phyloP scores from a whole-genome alignment of 495 filamentous ascomycete genomes.

The Corynascus novoguineensis region DNA sequence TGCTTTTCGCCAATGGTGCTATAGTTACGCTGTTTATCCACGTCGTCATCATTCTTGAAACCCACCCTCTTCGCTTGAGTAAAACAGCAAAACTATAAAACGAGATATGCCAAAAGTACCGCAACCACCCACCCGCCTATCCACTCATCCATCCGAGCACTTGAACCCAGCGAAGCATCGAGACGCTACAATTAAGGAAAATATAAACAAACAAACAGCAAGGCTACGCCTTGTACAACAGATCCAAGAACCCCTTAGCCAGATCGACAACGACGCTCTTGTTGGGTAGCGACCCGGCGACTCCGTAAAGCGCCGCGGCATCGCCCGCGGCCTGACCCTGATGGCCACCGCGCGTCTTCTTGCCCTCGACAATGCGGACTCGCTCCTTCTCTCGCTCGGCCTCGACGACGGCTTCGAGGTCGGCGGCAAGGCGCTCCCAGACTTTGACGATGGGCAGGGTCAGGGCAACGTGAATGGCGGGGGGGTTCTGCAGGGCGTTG shows the following conservation, averaged over 20 bases:
- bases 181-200: too few relatives aligned
- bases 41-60: too few relatives aligned
- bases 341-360: conserved; percentile 56
- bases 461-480: conserved; percentile 96
- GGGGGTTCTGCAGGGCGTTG: conserved; percentile 84
- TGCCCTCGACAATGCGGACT: conserved; percentile 64
- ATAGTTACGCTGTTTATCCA: too few relatives aligned
- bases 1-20: too few relatives aligned
- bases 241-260: conserved; percentile 88
- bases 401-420: conserved; percentile 73
- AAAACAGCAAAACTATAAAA: too few relatives aligned
- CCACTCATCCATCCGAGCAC: too few relatives aligned
- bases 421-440: conserved; percentile 70
- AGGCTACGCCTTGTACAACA: conserved; percentile 79
- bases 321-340: conserved; percentile 55
- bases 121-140: neutral
- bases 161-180: too few relatives aligned
- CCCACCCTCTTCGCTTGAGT: too few relatives aligned
- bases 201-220: neutral
- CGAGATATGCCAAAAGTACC: neutral
- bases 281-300: conserved; percentile 90
- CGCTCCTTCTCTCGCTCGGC: conserved; percentile 65
- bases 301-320: conserved; percentile 85
- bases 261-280: conserved; percentile 90
- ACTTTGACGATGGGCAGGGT: conserved; percentile 77